Percentiles rank a stretch among this genome's conserved stretches.
phyloP scores from a whole-genome alignment of 495 filamentous ascomycete genomes.

The Neurospora tetraspora region DNA sequence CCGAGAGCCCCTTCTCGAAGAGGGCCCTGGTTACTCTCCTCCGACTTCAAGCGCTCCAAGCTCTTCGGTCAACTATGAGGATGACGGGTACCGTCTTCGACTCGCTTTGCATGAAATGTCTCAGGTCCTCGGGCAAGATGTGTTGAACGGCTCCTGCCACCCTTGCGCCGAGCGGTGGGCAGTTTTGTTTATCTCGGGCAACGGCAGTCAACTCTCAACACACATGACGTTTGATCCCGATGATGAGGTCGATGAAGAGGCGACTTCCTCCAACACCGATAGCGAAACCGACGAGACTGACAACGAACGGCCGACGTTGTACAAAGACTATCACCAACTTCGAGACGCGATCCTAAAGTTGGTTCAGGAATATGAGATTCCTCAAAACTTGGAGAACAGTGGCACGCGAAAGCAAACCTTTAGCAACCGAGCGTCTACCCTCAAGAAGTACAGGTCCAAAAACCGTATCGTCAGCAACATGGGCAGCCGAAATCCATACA shows the following conservation, averaged over 20 bases:
- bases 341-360: conserved; percentile 75
- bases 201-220: conserved; percentile 58
- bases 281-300: conserved; percentile 54
- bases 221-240: conserved; percentile 64
- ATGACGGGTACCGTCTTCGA: conserved; percentile 45
- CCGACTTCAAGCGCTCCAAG: conserved; percentile 27
- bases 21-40: conserved; percentile 34
- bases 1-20: conserved; percentile 52
- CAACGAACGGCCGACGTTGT: conserved; percentile 55
- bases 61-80: conserved; percentile 32
- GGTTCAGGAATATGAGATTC: conserved; percentile 69
- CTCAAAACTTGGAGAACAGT: conserved; percentile 45
- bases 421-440: conserved; percentile 49
- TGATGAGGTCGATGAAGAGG: conserved; percentile 53
- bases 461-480: conserved; percentile 42
- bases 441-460: conserved; percentile 40
- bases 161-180: conserved; percentile 66
- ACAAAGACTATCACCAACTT: conserved; percentile 74
- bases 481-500: conserved; percentile 48
- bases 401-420: conserved; percentile 45
- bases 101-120: conserved; percentile 56
- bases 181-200: conserved; percentile 63
- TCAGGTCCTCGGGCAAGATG: conserved; percentile 50
- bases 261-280: conserved; percentile 48
- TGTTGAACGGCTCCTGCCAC: conserved; percentile 51